These are phyloP conservation scores for Borovskyia barvae DNA, from an alignment of 208 protist genomes.

Conservation along the genomic window DNA sequence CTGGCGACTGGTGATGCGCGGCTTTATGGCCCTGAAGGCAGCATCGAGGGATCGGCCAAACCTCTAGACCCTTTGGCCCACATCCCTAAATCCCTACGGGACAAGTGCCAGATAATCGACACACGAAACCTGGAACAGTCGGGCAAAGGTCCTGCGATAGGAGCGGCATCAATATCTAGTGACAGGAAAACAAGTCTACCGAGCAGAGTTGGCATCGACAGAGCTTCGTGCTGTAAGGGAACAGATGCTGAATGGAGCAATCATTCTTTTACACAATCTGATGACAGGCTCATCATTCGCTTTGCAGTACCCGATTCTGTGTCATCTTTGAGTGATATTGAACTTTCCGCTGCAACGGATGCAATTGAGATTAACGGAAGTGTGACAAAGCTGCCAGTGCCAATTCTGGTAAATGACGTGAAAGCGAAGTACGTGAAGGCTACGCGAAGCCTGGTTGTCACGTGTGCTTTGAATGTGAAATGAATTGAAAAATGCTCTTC, in stretches of 20 bases:
- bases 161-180: not conserved
- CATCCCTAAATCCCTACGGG: slow-evolving; percentile 67
- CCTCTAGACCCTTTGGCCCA: slow-evolving; percentile 61
- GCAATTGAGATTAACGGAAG: slow-evolving; percentile 50
- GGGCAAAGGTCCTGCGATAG: no score
- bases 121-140: slow-evolving; percentile 24
- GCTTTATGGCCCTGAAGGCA: slow-evolving; percentile 66
- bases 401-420: slow-evolving; percentile 40
- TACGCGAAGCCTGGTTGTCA: slow-evolving; percentile 39
- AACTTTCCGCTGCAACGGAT: slow-evolving; percentile 42
- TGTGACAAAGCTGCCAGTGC: slow-evolving; percentile 29
- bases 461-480: slow-evolving; percentile 28
- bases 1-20: slow-evolving; percentile 20
- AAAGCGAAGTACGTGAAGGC: slow-evolving; percentile 43
- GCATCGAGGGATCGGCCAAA: slow-evolving; percentile 48
- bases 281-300: slow-evolving; percentile 24
- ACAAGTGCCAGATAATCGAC: slow-evolving; percentile 79
- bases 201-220: no score
- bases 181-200: no score
- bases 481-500: not conserved
- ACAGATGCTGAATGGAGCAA: slow-evolving; percentile 15
- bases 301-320: slow-evolving; percentile 34
- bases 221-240: no score
- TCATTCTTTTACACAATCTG: slow-evolving; percentile 11
- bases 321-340: slow-evolving; percentile 50